These are phyloP conservation scores for Hemisphaericaspora nanyangensis DNA, from an alignment of 805 yeast species.

Conservation along the genomic window DNA sequence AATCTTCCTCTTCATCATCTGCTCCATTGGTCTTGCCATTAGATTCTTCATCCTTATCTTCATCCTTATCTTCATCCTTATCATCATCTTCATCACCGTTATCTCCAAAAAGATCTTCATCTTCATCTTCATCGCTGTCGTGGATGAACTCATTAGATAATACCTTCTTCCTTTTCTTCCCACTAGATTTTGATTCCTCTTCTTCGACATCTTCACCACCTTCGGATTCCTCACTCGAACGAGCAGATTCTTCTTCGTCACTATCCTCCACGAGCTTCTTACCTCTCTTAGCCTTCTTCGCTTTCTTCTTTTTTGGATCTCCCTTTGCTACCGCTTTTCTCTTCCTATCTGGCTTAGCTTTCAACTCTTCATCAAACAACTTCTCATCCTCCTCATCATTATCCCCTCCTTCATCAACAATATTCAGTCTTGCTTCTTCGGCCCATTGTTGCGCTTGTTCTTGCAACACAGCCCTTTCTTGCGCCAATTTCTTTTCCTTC, in stretches of 20 bases:
- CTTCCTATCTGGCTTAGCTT: constrained; percentile 30
- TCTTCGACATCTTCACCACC: constrained; percentile 13
- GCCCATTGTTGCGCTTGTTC: constrained; percentile 53
- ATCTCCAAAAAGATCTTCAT: constrained; percentile 19
- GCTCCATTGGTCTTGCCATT: constrained; percentile 10
- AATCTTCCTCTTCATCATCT: constrained; percentile 16
- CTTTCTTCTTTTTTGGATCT: constrained; percentile 21
- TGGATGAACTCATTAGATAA: constrained; percentile 33
- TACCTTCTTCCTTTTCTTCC: constrained; percentile 19
- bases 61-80: constrained; percentile 16
- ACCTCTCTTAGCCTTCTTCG: constrained; percentile 18
- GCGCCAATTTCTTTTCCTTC: constrained; percentile 41
- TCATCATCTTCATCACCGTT: constrained; percentile 17
- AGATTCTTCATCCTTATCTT: constrained; percentile 11
- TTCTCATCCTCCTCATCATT: constrained; percentile 35
- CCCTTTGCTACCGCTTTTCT: constrained; percentile 16
- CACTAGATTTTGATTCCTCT: constrained; percentile 7
- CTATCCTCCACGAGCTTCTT: constrained; percentile 33
- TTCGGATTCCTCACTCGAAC: constrained; percentile 13
- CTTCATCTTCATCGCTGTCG: constrained; percentile 50
- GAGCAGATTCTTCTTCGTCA: constrained; percentile 27
- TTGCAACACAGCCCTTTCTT: constrained; percentile 45
- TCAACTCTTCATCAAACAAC: constrained; percentile 41
- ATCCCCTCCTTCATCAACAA: constrained; percentile 35
- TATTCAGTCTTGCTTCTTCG: constrained; percentile 35